Conservation (phyloP, 306 rosid genomes). For the Medicago lupulina region DNA sequence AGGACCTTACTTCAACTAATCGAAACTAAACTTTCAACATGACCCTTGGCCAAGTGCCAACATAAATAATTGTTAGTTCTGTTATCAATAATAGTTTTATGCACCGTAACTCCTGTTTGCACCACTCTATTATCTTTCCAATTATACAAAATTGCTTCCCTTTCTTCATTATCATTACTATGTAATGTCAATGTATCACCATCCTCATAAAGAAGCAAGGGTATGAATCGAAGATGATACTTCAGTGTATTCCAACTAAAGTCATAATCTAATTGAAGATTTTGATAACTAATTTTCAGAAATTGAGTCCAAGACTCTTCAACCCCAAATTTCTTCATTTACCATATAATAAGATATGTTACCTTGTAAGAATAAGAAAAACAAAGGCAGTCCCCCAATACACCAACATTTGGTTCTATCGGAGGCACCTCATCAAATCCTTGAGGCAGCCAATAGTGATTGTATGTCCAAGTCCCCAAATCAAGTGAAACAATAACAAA, state of each 20-base stretch:
- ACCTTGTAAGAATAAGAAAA: neutral
- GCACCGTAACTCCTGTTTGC: neutral
- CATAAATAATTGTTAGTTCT: neutral
- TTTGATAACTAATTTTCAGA: neutral
- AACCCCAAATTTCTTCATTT: neutral
- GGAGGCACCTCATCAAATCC: neutral
- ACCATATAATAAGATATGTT: neutral
- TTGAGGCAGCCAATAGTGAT: neutral
- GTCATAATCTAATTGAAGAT: neutral
- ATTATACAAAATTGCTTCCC: neutral
- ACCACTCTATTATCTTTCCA: neutral
- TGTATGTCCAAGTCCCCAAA: neutral
- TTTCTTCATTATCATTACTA: neutral
- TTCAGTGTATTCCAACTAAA: neutral
- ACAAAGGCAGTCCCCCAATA: neutral
- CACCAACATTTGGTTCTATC: neutral
- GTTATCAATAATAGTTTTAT: neutral
- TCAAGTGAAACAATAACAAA: neutral
- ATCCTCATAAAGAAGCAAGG: neutral
- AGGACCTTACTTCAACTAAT: neutral
- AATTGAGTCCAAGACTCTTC: constrained; percentile 3
- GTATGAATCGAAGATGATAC: neutral
- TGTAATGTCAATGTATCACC: neutral
- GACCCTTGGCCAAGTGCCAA: neutral
- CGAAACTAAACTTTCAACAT: neutral